phyloP scores from a whole-genome alignment of 2,329 filamentous ascomycete genomes.

The Colletotrichum neosansevieriae region DNA sequence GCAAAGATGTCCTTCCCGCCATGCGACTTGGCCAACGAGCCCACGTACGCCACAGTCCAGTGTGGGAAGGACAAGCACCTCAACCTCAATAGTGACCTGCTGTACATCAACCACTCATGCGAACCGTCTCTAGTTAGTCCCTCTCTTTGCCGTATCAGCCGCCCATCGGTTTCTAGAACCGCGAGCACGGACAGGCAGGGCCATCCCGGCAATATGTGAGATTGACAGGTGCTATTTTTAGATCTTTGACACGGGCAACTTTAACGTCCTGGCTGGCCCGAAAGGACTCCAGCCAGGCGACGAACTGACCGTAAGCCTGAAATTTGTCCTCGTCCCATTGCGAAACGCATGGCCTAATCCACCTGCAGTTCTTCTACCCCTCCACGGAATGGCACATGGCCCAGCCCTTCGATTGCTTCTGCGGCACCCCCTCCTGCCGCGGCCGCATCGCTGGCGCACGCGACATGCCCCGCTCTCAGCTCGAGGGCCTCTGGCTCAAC shows the following conservation, averaged over 20 bases:
- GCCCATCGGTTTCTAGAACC: background rate
- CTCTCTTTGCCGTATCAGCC: background rate
- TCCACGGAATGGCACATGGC: slow-evolving; percentile 82
- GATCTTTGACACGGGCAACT: slow-evolving; percentile 71
- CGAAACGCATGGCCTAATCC: slow-evolving; percentile 4
- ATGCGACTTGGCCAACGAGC: slow-evolving; percentile 64
- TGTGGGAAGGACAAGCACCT: slow-evolving; percentile 67
- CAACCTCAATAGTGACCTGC: slow-evolving; percentile 73
- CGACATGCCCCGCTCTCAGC: slow-evolving; percentile 65
- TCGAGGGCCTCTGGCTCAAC: slow-evolving; percentile 72
- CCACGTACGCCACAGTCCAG: slow-evolving; percentile 75
- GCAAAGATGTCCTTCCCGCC: slow-evolving; percentile 76
- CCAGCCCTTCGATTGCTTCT: slow-evolving; percentile 77
- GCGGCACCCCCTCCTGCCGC: slow-evolving; percentile 67
- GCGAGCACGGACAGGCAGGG: slow-evolving; percentile 26
- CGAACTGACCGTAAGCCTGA: slow-evolving; percentile 65
- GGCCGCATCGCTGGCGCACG: slow-evolving; percentile 73
- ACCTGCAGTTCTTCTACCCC: slow-evolving; percentile 75
- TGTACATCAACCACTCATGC: slow-evolving; percentile 78
- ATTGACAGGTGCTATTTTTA: slow-evolving; percentile 46
- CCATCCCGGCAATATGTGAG: slow-evolving; percentile 15
- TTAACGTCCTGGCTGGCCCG: slow-evolving; percentile 69
- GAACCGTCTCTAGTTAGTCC: slow-evolving; percentile 71
- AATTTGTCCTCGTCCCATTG: background rate
- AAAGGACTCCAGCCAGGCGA: slow-evolving; percentile 66